Evolutionary conservation across 495 filamentous ascomycete species (phyloP), one percentile per base, ranked within the genome.

Genomic region (Mytilinidion resinicola): DNA sequence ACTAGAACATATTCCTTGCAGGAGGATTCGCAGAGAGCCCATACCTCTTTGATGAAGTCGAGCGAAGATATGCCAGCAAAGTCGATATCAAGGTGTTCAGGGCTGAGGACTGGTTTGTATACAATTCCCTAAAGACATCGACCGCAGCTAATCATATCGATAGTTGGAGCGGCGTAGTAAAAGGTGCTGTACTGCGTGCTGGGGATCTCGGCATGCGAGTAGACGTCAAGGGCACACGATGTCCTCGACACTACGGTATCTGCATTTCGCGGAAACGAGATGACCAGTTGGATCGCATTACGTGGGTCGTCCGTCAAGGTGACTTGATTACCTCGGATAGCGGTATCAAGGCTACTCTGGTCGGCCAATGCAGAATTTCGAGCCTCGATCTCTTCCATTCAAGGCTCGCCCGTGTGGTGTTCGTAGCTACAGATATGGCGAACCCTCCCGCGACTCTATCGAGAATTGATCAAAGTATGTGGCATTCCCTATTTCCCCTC

Each of bases 191-290:
- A 30, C 63, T 73, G 19, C 66, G 64, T 36, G 69, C 63, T 0
- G 38, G 69, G 7, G 69, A 69, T 9, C 47, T 72, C 14, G 66
- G 69, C 36, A 69, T 64, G 1, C 51, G 55, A 1, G 42, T 62
- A 36, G 62, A 66, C 1, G 8, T 36, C 0, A 11, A 62, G 3
- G 64, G 70, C 15, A 53, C 34, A 6, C 30, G 14, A 8, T 67
- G 66, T 39, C 70, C 70, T 0, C 38, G 68, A 9, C 57, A 70
- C 60, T 72, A 69, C 47, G 70, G 69, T 34, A 60, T 73, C 51
- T 70, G 60, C 14, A 14, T 61, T n/a, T 0, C 30, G 9, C 3
- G 61, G 60, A 14, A 35, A 43, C 38, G 56, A 59, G 37, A 46
- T 56, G 19, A 66, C 65, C 9, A 2, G 1, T 12, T 14, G 1